Evolutionary conservation across 2,329 filamentous ascomycete species (phyloP), one percentile per base, ranked within the genome.

Genomic region (Ophiosphaerella narmari): DNA sequence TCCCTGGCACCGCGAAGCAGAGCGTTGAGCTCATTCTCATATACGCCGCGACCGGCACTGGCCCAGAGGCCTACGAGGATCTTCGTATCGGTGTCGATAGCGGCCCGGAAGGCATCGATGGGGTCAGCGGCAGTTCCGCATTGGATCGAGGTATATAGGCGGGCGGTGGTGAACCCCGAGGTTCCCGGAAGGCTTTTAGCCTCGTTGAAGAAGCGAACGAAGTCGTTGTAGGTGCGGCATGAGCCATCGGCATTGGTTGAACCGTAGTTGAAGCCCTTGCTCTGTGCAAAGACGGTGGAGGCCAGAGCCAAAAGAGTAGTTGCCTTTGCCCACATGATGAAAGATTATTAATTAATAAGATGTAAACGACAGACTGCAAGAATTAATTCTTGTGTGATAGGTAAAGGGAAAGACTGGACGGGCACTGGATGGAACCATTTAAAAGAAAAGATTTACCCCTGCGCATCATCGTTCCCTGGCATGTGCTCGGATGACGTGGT

Each of bases 21-120:
- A 6, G 90, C 90, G 2, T 79, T 74, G 37, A 96, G 75, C 75
- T 96, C 91, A 66, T 90, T 88, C 68, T 80, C 75, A 71, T 94
- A 86, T 14, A 69, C 72, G 5, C 73, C 79, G 45, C 82, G 76
- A 16, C 86, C 86, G 34, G 79, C 87, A 0, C 89, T 92, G 11
- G 86, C 84, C 91, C 91, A 96, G 32, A 96, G 78, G 60, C 90
- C 90, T 11, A 96, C 83, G 13, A 96, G 82, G 24, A 96, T 82
- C 36, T 82, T 80, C 1, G 90, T 94, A 64, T 90, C 82, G 63
- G 89, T 89, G 59, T 80, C 82, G 73, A 96, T 90, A 65, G 91
- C 91, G 38, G 91, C 91, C 24, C 86, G 89, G 51, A 60, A 63
- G 21, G 62, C 62, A n/a, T 53, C 53, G 18, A 66, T 66, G 21